Evolutionary conservation across 192 early-diverging fungal genomes (phyloP), one percentile per base, ranked within the genome.

Genomic region (Entomortierella lignicola): DNA sequence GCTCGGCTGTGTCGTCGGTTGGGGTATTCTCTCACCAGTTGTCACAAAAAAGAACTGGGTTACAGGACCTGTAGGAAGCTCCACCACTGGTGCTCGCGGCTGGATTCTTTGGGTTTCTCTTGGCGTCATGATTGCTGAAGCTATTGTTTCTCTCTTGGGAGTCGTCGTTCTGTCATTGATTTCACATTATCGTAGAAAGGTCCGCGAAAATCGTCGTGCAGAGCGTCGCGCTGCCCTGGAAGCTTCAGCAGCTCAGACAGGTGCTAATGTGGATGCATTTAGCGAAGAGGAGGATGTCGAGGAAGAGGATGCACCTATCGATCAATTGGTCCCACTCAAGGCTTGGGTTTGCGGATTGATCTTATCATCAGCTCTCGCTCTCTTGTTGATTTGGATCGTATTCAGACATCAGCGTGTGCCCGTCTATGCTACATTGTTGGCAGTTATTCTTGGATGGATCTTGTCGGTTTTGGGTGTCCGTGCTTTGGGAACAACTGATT

Each of bases 91-190:
- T 3, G 87, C 87, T 30, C 87, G 88, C 41, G 92, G 92, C 2
- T 94, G 92, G 92, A 94, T 94, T 64, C 79, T 94, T 52, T 94
- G 92, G 92, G 83, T 94, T 31, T 92, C 91, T 31, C 84, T 94
- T n/a, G 89, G 89, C 21, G 88, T 94, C 10, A 94, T 94, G 92
- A 91, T 94, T 55, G 85, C 92, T 11, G 92, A 94, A 31, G 89
- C 89, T 44, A 47, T 90, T 0, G 74, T 92, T 2, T 92, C 91
- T 0, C 63, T 94, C 37, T 77, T 75, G 17, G 66, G 92, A 15
- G 85, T 92, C 29, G 62, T 81, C 18, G 63, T 77, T n/a, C 52
- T 72, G 4, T 79, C 80, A 0, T 53, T 83, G 60, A 66, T 84
- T 13, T 87, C 87, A 48, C 85, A 84, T 48, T 42, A 84, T n/a